Evolutionary conservation across 169 alveolate genomes (phyloP).

Genomic region (Plasmodium ovale): DNA sequence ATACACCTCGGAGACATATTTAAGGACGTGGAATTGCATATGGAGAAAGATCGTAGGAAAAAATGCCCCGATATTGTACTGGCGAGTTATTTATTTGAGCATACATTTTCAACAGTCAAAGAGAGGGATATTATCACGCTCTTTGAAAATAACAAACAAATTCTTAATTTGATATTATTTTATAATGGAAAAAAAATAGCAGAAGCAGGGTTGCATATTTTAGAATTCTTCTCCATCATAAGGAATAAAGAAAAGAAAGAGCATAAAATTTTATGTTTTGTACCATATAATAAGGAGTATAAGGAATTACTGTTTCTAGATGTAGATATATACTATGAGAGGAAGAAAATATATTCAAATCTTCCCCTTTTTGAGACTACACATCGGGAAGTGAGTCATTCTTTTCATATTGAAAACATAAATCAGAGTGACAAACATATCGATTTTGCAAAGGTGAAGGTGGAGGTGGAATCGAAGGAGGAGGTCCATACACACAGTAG

Average conservation of each 20-base stretch:
- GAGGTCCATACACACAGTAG: too few species aligned
- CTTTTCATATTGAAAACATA: neutral
- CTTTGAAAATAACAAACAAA: slow-evolving; percentile 48
- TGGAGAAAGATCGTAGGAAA: neutral
- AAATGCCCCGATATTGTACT: neutral
- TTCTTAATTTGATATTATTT: slow-evolving; percentile 21
- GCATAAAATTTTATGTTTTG: slow-evolving; percentile 52
- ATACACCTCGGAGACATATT: slow-evolving; percentile 1
- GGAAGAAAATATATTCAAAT: slow-evolving; percentile 7
- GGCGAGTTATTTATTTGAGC: slow-evolving; percentile 33
- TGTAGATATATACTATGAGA: slow-evolving; percentile 52
- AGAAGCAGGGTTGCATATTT: slow-evolving; percentile 53
- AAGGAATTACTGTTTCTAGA: slow-evolving; percentile 59
- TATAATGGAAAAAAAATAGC: slow-evolving; percentile 26
- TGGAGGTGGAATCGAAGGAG: neutral
- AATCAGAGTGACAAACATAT: too few species aligned
- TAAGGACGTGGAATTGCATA: neutral
- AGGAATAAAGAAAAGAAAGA: slow-evolving; percentile 33
- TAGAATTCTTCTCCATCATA: slow-evolving; percentile 55
- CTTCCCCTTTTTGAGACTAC: slow-evolving; percentile 24
- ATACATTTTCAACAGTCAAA: slow-evolving; percentile 52
- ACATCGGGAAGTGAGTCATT: neutral
- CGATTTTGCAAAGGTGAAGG: neutral
- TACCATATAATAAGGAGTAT: neutral
- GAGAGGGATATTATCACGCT: slow-evolving; percentile 61